Evolutionary conservation across 768 basidiomycete species (phyloP).

Genomic region (Neoboletus brunneissimus): DNA sequence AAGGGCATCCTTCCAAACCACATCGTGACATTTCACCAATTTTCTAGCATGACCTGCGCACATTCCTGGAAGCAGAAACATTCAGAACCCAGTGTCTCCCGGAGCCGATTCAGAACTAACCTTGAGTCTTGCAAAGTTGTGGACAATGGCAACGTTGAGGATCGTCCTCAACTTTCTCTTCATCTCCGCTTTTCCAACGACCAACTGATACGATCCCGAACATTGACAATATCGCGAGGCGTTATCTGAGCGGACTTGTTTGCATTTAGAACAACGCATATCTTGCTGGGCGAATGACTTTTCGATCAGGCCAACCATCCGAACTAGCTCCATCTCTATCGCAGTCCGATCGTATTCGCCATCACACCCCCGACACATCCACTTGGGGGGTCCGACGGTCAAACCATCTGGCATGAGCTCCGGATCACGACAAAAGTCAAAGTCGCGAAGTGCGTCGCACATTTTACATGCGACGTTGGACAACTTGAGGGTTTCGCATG

Average conservation of each 20-base stretch:
- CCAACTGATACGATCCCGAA: slow-evolving; percentile 79
- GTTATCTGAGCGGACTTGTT: slow-evolving; percentile 88
- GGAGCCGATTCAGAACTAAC: slow-evolving; percentile 37
- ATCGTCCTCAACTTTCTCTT: slow-evolving; percentile 75
- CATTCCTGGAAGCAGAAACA: slow-evolving; percentile 32
- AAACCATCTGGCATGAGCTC: slow-evolving; percentile 65
- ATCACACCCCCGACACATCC: slow-evolving; percentile 70
- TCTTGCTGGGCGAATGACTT: slow-evolving; percentile 85
- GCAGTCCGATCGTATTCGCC: slow-evolving; percentile 85
- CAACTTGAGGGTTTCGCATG: slow-evolving; percentile 84
- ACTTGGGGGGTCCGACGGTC: slow-evolving; percentile 50
- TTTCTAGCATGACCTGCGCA: slow-evolving; percentile 37
- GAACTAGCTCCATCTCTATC: slow-evolving; percentile 86
- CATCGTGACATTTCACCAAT: slow-evolving; percentile 31
- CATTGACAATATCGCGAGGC: slow-evolving; percentile 83
- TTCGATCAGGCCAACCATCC: slow-evolving; percentile 67
- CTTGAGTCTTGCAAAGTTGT: slow-evolving; percentile 65
- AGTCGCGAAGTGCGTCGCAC: slow-evolving; percentile 83
- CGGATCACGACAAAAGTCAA: slow-evolving; percentile 93
- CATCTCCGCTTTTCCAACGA: slow-evolving; percentile 68
- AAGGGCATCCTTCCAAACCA: neutral
- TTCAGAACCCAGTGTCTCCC: neutral
- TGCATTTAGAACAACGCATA: slow-evolving; percentile 82
- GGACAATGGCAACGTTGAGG: slow-evolving; percentile 76
- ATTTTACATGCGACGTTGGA: slow-evolving; percentile 84